These are phyloP conservation scores for Neurospora pannonica DNA, from an alignment of 495 filamentous ascomycete species.

Conservation along the genomic window DNA sequence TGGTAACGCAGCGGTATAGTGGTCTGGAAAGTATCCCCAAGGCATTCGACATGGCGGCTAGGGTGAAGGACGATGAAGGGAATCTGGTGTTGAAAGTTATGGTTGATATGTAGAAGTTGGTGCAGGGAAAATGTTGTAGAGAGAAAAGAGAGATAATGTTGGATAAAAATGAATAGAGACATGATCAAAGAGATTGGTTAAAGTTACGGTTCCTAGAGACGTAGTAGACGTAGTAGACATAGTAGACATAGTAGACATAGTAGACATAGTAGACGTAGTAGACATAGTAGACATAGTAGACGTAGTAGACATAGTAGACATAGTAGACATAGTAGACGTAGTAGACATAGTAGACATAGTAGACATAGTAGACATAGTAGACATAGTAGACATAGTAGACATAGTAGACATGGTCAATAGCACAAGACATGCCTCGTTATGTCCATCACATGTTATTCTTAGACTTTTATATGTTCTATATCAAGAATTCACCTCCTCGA, in stretches of 20 bases:
- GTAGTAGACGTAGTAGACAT: not conserved
- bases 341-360: not conserved
- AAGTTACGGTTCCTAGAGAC: not conserved
- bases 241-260: not conserved
- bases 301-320: not conserved
- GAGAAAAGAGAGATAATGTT: not conserved
- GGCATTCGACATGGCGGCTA: slow-evolving; percentile 44
- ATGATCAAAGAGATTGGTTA: not conserved
- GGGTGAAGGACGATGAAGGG: slow-evolving; percentile 42
- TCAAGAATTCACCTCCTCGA: not conserved
- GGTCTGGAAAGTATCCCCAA: slow-evolving; percentile 35
- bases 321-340: not conserved
- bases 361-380: not conserved
- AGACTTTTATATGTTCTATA: not conserved
- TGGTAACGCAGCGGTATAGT: slow-evolving; percentile 62
- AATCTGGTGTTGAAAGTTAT: slow-evolving; percentile 47
- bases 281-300: not conserved
- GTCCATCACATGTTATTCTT: not conserved
- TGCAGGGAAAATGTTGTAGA: not conserved
- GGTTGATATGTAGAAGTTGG: slow-evolving; percentile 31
- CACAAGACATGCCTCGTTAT: not conserved
- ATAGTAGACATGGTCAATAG: not conserved
- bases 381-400: not conserved
- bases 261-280: not conserved
- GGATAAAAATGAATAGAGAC: not conserved